Evolutionary conservation across 163 green algal genomes (phyloP).

Genomic region (Scenedesmus sp.): DNA sequence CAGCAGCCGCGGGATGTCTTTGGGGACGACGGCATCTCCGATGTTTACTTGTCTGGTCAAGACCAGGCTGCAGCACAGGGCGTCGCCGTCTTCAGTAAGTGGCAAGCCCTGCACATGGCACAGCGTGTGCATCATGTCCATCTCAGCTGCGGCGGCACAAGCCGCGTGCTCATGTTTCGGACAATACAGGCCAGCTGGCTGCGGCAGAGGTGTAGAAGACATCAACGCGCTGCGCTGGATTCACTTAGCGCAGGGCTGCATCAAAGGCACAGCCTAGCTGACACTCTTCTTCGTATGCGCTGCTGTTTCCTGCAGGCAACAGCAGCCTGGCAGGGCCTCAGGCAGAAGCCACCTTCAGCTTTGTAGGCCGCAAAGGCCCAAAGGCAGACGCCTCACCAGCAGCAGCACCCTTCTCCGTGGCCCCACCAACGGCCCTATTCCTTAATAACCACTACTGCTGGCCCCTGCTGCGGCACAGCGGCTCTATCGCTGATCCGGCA

Average conservation of each 20-base stretch:
- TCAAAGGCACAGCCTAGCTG: no score
- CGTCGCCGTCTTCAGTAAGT: conserved; percentile 41
- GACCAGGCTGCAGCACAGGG: neutral
- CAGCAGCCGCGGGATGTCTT: conserved; percentile 44
- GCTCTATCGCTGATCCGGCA: neutral
- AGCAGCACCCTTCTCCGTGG: conserved; percentile 28
- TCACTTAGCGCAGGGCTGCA: no score
- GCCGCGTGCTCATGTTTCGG: no score
- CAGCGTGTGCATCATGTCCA: neutral
- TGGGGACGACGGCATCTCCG: conserved; percentile 22
- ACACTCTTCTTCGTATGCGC: neutral
- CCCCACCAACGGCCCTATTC: conserved; percentile 36
- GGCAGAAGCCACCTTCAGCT: conserved; percentile 42
- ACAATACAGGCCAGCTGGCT: no score
- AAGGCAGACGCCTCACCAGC: neutral
- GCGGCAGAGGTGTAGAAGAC: no score
- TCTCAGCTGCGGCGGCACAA: no score
- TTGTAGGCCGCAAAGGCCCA: conserved; percentile 49
- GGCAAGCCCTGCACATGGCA: neutral
- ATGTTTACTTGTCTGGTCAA: neutral
- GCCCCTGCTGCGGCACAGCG: conserved; percentile 27
- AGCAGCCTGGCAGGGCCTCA: neutral
- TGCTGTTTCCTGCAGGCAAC: conserved; percentile 29
- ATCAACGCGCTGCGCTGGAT: no score
- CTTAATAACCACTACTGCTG: conserved; percentile 58